Evolutionary conservation across 2,329 filamentous ascomycete species (phyloP), one percentile per base, ranked within the genome.

Genomic region (Epichloe gansuensis): DNA sequence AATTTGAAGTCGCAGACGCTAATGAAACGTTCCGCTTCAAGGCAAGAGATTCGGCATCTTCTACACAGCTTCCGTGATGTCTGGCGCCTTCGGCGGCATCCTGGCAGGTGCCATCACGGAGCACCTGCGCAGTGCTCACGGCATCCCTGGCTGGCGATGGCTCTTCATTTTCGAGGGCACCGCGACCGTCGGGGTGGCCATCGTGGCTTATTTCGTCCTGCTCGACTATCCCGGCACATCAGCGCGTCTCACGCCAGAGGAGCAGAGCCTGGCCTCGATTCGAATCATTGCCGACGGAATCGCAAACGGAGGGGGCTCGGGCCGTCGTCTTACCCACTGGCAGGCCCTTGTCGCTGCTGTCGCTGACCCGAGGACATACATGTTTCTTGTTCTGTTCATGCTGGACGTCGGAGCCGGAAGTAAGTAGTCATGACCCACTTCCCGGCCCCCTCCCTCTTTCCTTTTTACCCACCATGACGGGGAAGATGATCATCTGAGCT

Each of bases 111-210:
- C 7, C 28, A 31, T 31, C 8, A 31, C 28, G 8, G 8, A 31
- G 8, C 28, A 31, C 28, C 4, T 31, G 28, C 28, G 28, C 28
- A 31, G 9, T 9, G 28, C 28, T 8, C 28, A 31, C 4, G 28
- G 28, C 28, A 31, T 31, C 28, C 0, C 67, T 34, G 68, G 66
- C n/a, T 86, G 82, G 83, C 72, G 82, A 5, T 85, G 84, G 82
- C 82, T 86, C 53, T 86, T 86, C 55, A 75, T 75, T 7, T 77
- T 86, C 17, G 83, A 86, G 62, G 83, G 83, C 21, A 78, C 84
- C 59, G 75, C 83, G 57, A 72, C 69, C 8, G 56, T 65, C 53
- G 69, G 71, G 3, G 65, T 85, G 0, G 71, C 75, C 0, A 23
- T 85, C 4, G 69, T 84, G 23, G 65, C 74, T 3, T 83, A 82